A percentile compares a stretch with the other conserved stretches of the same genome.
These are phyloP conservation scores for Hericium alpestre DNA, from an alignment of 768 basidiomycete species.

Conservation along the genomic window DNA sequence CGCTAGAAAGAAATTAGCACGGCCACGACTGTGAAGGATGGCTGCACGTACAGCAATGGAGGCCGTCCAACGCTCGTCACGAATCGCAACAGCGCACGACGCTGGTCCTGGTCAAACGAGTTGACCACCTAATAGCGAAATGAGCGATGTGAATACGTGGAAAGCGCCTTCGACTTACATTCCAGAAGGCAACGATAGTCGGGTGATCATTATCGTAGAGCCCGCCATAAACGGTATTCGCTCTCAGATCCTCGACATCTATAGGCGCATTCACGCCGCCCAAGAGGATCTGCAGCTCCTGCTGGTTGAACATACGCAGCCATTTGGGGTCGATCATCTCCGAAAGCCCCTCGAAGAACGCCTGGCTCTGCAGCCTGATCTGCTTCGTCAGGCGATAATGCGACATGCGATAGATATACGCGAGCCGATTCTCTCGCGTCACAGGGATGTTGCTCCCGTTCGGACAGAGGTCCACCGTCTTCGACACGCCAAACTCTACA, in stretches of 20 bases:
- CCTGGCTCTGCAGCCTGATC: constrained; percentile 73
- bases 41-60: constrained; percentile 58
- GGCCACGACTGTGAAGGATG: no score
- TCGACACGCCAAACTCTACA: constrained; percentile 73
- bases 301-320: constrained; percentile 95
- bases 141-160: not conserved
- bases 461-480: constrained; percentile 67
- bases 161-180: constrained; percentile 29
- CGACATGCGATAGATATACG: constrained; percentile 83
- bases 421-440: constrained; percentile 79
- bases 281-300: constrained; percentile 85
- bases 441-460: constrained; percentile 77
- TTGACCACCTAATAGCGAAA: constrained; percentile 51
- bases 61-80: constrained; percentile 90
- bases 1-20: constrained; percentile 28
- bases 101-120: constrained; percentile 71
- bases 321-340: constrained; percentile 89
- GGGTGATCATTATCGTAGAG: constrained; percentile 58
- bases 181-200: constrained; percentile 79
- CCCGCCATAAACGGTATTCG: constrained; percentile 76
- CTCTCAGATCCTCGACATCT: constrained; percentile 70
- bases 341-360: constrained; percentile 86
- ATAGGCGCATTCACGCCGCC: constrained; percentile 83
- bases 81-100: constrained; percentile 70
- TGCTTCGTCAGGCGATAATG: constrained; percentile 84